Evolutionary conservation across 768 basidiomycete genomes (phyloP), one percentile per base, ranked within the genome.

Genomic region (Crepidotus variabilis): DNA sequence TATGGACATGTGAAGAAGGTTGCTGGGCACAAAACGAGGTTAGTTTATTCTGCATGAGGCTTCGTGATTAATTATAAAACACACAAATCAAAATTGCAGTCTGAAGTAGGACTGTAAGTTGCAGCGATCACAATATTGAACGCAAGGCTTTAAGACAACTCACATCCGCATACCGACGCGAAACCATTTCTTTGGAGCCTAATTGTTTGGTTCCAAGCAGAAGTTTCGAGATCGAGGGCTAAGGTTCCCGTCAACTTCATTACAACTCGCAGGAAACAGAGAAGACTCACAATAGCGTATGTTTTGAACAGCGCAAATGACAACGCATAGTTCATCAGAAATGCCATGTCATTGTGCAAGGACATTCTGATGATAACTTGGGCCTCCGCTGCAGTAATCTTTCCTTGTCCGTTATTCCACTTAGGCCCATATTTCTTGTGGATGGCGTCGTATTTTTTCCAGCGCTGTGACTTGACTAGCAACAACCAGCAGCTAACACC

Each of bases 241-340:
- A 35, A 4, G 21, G 14, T 21, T 35, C 11, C 16, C 6, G 11
- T 9, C 20, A 53, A n/a, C 10, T n/a, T n/a, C 21, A 11, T 9
- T 11, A 8, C 11, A 9, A 7, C 6, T 1, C 21, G 32, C 13
- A 18, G 51, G 20, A n/a, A n/a, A 14, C n/a, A 34, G 35, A 34
- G 36, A 34, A 5, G 21, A 71, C 76, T 58, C 56, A 81, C 79
- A 54, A 79, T 72, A 1, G 62, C 77, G 62, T 78, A 81, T 4
- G 80, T 81, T 66, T 80, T 81, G 72, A 82, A 81, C 57, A 83
- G 60, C 1, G 80, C 81, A 63, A 83, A 79, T 1, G 76, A 66
- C 32, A 77, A 47, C 0, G 78, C 62, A 59, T 75, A 74, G 49
- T 70, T 69, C 53, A 75, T 47, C 1, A 83, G 54, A 14, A 60